These are phyloP conservation scores for Wickerhamiella allomyrinae DNA, from an alignment of 805 yeast species.

Conservation along the genomic window DNA sequence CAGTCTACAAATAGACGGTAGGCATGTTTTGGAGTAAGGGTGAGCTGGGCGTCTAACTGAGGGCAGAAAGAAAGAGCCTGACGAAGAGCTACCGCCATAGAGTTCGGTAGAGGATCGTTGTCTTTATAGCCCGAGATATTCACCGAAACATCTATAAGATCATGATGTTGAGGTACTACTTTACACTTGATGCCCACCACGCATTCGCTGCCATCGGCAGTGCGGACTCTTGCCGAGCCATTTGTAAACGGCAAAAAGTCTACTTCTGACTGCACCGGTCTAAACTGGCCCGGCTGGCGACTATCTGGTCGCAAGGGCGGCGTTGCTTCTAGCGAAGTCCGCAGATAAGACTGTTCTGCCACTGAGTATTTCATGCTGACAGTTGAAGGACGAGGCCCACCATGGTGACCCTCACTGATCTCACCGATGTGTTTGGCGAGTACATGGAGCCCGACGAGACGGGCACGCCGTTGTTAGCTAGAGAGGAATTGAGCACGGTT, in stretches of 20 bases:
- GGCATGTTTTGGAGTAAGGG: conserved; percentile 58
- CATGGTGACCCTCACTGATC: neutral
- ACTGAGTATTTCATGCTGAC: conserved; percentile 24
- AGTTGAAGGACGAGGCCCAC: neutral
- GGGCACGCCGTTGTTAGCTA: conserved; percentile 16
- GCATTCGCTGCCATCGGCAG: conserved; percentile 86
- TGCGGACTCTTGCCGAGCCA: conserved; percentile 79
- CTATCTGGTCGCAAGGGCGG: conserved; percentile 81
- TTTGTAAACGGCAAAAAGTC: conserved; percentile 75
- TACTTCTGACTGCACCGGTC: conserved; percentile 74
- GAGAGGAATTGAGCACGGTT: conserved; percentile 17
- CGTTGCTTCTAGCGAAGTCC: conserved; percentile 46
- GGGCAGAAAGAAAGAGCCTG: conserved; percentile 28
- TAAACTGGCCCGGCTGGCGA: conserved; percentile 53
- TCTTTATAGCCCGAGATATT: conserved; percentile 59
- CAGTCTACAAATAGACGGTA: conserved; percentile 71
- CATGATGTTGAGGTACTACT: conserved; percentile 38
- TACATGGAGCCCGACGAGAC: conserved; percentile 20
- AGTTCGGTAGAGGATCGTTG: conserved; percentile 54
- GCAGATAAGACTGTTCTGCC: conserved; percentile 39
- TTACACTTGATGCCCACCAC: conserved; percentile 81
- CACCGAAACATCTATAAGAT: conserved; percentile 58
- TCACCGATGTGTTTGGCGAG: conserved; percentile 21
- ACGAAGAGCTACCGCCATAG: conserved; percentile 48
- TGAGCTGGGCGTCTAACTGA: conserved; percentile 39